Conservation (phyloP, 164 flowering plant genomes). For the Piper betle region DNA sequence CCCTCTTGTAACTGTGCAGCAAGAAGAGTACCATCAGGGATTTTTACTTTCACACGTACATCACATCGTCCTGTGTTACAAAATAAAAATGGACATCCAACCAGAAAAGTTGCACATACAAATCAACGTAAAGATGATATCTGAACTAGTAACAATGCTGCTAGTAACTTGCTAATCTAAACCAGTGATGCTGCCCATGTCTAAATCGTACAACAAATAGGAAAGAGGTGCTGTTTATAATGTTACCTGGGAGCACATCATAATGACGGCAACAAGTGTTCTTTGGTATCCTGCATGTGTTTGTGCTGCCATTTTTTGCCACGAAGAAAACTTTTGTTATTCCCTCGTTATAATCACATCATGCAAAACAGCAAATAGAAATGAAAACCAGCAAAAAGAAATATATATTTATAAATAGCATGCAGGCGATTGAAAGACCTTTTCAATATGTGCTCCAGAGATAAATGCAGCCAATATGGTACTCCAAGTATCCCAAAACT, state of each 20-base stretch:
- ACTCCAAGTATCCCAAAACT: conserved; percentile 71
- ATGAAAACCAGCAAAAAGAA: neutral
- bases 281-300: conserved; percentile 15
- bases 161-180: neutral
- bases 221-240: neutral
- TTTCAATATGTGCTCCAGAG: conserved; percentile 48
- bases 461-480: conserved; percentile 63
- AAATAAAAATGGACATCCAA: neutral
- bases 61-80: conserved; percentile 45
- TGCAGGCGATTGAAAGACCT: conserved; percentile 26
- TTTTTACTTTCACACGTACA: conserved; percentile 38
- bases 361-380: neutral
- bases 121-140: neutral
- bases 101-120: neutral
- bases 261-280: conserved; percentile 43
- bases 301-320: conserved; percentile 17
- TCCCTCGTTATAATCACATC: neutral
- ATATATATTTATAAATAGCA: neutral
- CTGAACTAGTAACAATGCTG: too few species aligned
- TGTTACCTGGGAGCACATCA: conserved; percentile 61
- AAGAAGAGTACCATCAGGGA: conserved; percentile 55
- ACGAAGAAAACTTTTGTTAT: neutral
- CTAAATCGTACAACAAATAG: neutral
- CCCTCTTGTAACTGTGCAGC: conserved; percentile 63
- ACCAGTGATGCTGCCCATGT: neutral